A percentile compares a stretch with the other conserved stretches of the same genome.
phyloP scores from a whole-genome alignment of 2,329 filamentous ascomycete species.

The Herpotrichia juniperi region DNA sequence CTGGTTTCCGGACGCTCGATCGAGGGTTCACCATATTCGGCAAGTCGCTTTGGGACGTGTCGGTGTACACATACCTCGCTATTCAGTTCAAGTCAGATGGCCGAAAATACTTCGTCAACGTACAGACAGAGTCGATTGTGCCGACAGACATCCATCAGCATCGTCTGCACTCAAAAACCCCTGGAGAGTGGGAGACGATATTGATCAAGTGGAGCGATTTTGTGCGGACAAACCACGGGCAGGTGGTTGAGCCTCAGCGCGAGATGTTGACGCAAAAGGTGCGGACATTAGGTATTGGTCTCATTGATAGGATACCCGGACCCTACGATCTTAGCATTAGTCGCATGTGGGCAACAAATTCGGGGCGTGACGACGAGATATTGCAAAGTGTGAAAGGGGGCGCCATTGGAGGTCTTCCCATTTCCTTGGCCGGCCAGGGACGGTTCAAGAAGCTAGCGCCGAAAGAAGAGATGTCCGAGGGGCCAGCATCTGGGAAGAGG shows the following conservation, averaged over 20 bases:
- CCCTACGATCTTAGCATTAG: conserved; percentile 88
- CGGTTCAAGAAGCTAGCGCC: conserved; percentile 21
- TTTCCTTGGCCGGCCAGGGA: conserved; percentile 20
- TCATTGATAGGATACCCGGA: conserved; percentile 88
- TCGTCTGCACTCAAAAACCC: conserved; percentile 76
- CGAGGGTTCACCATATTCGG: conserved; percentile 82
- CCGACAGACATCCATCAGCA: conserved; percentile 97
- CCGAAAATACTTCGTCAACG: conserved; percentile 89
- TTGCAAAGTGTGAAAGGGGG: conserved; percentile 32
- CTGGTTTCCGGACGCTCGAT: conserved; percentile 86
- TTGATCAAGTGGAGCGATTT: conserved; percentile 90
- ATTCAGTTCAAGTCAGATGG: conserved; percentile 90
- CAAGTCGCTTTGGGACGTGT: conserved; percentile 83
- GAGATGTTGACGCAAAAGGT: conserved; percentile 89
- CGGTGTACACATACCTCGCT: conserved; percentile 85
- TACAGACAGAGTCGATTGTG: conserved; percentile 93
- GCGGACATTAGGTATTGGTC: conserved; percentile 80
- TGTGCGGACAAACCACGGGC: conserved; percentile 90
- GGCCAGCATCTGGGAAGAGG: too few species aligned
- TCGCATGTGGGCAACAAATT: conserved; percentile 89
- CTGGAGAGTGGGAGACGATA: conserved; percentile 95
- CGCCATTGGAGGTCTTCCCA: conserved; percentile 30
- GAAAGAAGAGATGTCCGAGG: neutral
- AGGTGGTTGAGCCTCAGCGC: conserved; percentile 89
- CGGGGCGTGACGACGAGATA: conserved; percentile 46